These are phyloP conservation scores for Nakazawaea wyomingensis DNA, from an alignment of 805 yeast species.

Conservation along the genomic window DNA sequence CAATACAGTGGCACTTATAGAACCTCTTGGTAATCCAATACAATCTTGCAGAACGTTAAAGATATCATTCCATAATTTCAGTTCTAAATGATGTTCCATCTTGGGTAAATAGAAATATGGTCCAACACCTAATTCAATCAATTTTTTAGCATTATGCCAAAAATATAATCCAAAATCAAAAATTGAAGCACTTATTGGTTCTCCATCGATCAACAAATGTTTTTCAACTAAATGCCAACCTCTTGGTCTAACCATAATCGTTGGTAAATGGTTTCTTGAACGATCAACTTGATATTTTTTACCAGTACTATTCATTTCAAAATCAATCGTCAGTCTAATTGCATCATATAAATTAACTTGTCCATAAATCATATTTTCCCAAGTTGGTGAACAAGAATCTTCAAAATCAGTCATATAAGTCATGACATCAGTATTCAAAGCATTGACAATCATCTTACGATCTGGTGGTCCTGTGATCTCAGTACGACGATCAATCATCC, in stretches of 20 bases:
- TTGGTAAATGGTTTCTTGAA: constrained; percentile 59
- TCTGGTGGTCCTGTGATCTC: constrained; percentile 87
- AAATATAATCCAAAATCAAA: constrained; percentile 77
- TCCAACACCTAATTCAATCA: constrained; percentile 62
- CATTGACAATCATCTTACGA: constrained; percentile 79
- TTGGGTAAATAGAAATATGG: constrained; percentile 82
- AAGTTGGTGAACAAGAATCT: constrained; percentile 80
- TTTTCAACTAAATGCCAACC: constrained; percentile 83
- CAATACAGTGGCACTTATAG: constrained; percentile 74
- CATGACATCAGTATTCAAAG: constrained; percentile 70
- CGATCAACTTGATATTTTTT: constrained; percentile 35
- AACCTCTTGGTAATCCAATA: constrained; percentile 64
- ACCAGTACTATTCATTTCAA: constrained; percentile 32
- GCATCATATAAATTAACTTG: constrained; percentile 77
- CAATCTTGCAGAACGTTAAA: constrained; percentile 73
- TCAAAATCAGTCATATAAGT: constrained; percentile 87
- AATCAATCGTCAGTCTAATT: constrained; percentile 60
- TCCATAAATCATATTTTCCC: constrained; percentile 75
- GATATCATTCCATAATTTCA: constrained; percentile 78
- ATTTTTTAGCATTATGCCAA: constrained; percentile 64
- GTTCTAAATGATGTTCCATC: constrained; percentile 83
- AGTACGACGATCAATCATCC: constrained; percentile 67
- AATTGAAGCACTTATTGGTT: constrained; percentile 72
- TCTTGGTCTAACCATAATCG: constrained; percentile 79
- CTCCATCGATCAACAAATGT: constrained; percentile 67